phyloP scores from a whole-genome alignment of 768 basidiomycete species.

The Punctularia strigosozonata region DNA sequence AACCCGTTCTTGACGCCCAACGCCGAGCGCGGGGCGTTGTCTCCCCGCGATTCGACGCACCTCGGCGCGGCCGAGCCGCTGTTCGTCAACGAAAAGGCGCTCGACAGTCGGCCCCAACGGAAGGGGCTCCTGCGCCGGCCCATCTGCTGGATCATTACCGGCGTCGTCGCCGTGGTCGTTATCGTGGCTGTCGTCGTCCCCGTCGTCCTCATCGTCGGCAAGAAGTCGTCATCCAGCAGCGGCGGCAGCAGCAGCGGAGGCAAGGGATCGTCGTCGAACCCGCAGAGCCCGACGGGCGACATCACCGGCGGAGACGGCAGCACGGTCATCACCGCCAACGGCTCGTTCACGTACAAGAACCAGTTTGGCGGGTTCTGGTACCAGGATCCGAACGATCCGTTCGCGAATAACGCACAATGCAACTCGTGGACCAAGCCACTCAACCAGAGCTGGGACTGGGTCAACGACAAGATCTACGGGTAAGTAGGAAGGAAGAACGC shows the following conservation, averaged over 20 bases:
- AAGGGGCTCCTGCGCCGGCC: constrained; percentile 12
- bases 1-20: too few species aligned
- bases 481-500: too few species aligned
- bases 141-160: constrained; percentile 9
- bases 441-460: constrained; percentile 65
- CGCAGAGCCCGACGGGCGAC: constrained; percentile 13
- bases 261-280: neutral
- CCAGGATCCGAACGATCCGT: constrained; percentile 58
- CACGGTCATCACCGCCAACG: constrained; percentile 49
- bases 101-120: too few species aligned
- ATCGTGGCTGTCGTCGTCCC: constrained; percentile 18
- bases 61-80: too few species aligned
- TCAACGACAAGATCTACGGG: constrained; percentile 50
- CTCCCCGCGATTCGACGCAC: too few species aligned
- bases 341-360: constrained; percentile 69
- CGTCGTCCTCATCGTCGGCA: constrained; percentile 14
- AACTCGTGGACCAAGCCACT: constrained; percentile 77
- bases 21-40: too few species aligned
- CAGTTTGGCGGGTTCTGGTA: constrained; percentile 65
- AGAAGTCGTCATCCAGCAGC: constrained; percentile 1
- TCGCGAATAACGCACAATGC: constrained; percentile 59
- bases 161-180: constrained; percentile 10
- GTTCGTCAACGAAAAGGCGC: too few species aligned
- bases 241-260: neutral
- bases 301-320: constrained; percentile 62